Evolutionary conservation across 108 stramenopile species (phyloP), one percentile per base, ranked within the genome.

Genomic region (Nitzschia putrida): DNA sequence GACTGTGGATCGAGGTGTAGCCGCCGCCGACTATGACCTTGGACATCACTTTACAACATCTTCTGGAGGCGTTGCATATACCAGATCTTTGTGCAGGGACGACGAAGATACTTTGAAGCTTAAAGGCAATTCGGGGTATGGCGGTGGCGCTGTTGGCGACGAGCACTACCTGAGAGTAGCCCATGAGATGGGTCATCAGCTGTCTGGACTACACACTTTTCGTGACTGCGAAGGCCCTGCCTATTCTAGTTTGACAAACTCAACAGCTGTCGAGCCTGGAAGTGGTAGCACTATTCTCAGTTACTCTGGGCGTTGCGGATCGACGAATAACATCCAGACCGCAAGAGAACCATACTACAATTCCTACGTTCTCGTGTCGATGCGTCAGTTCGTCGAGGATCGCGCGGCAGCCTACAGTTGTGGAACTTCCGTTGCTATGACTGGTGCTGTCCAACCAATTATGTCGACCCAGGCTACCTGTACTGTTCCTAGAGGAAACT

Each of bases 401-500:
- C 12, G n/a, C 7, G 26, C 13, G 38, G 58, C n/a, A 2, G 12
- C 13, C n/a, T 34, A 34, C 29, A 13, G 38, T n/a, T 59, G 58
- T 7, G 58, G 29, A n/a, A 20, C 13, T 2, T 13, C 58, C 14
- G 58, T 49, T 18, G 4, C 14, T 4, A 18, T 49, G 47, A 49
- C 47, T 38, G 58, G 16, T 4, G 58, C 26, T 2, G 58, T 34
- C 38, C 58, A 39, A 20, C 58, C 58, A 2, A 29, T 39, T 3
- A 59, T 59, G 58, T 9, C 11, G 1, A 59, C 58, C 2, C 12
- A 13, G 3, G 58, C 11, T 2, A 13, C 11, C 13, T 59, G 58
- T 39, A 59, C 58, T 38, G 58, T 59, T 3, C 58, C 58, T 5
- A 59, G 20, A 40, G 58, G 58, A 39, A 59, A 59, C 58, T 59